Conservation (phyloP, 225 moss, liverwort and hornwort species). For the Rhytidiadelphus loreus region DNA sequence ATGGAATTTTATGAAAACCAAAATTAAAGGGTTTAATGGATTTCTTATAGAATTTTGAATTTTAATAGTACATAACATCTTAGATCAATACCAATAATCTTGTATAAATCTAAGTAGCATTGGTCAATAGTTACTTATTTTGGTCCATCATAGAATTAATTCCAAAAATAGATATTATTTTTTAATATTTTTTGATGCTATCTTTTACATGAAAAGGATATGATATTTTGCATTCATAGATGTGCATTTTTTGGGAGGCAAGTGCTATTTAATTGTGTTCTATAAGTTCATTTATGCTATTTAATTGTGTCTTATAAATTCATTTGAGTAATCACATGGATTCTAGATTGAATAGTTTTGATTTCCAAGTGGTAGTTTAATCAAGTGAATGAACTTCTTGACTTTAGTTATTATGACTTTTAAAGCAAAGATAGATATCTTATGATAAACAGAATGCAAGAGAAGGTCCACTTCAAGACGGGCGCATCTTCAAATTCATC, state of each 20-base stretch:
- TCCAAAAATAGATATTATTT: neutral
- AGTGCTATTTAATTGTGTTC: neutral
- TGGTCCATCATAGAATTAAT: neutral
- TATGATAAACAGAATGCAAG: neutral
- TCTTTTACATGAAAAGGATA: neutral
- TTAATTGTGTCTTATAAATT: neutral
- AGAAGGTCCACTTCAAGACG: neutral
- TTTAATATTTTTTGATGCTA: accelerated
- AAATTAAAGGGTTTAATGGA: neutral
- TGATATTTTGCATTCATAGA: neutral
- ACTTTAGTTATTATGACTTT: neutral
- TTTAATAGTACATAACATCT: neutral
- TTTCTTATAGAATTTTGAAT: neutral
- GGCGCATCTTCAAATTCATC: neutral
- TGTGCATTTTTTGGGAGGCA: too few relatives aligned
- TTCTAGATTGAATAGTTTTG: neutral
- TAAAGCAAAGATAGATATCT: neutral
- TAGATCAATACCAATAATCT: neutral
- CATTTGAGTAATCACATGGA: neutral
- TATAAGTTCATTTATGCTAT: neutral
- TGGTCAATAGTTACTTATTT: neutral
- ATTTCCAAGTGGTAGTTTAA: neutral
- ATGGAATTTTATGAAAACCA: neutral
- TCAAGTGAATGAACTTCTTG: neutral
- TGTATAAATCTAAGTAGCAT: accelerated